A percentile compares a stretch with the other conserved stretches of the same genome.
Evolutionary conservation across 768 basidiomycete genomes (phyloP).

Genomic region (Agaricus subrufescens): DNA sequence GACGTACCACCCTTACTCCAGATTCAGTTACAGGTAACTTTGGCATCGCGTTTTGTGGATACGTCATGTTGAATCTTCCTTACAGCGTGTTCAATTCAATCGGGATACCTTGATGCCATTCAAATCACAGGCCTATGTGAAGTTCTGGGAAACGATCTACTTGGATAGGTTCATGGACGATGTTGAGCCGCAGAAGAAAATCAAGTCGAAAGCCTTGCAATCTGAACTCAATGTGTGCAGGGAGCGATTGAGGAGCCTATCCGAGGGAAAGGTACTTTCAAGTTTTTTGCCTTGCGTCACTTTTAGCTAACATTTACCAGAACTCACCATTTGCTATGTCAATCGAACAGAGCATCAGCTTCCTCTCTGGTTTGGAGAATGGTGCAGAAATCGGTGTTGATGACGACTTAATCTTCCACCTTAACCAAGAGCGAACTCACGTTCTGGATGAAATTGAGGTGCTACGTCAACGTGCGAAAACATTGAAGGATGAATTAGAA

Average conservation of each 20-base stretch:
- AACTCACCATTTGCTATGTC: constrained; percentile 55
- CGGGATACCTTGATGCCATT: constrained; percentile 86
- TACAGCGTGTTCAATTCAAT: constrained; percentile 90
- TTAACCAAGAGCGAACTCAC: constrained; percentile 49
- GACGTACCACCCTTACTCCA: constrained; percentile 89
- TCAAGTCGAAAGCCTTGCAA: constrained; percentile 66
- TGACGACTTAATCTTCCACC: constrained; percentile 44
- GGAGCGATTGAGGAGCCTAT: constrained; percentile 62
- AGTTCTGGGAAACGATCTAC: constrained; percentile 80
- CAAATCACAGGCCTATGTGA: constrained; percentile 95
- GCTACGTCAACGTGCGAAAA: constrained; percentile 42
- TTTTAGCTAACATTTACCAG: constrained; percentile 29
- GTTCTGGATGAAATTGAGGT: constrained; percentile 54
- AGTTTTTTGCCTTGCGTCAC: background rate
- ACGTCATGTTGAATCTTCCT: constrained; percentile 9
- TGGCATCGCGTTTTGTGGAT: background rate
- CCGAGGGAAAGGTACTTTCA: constrained; percentile 61
- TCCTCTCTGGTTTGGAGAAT: constrained; percentile 46
- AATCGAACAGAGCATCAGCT: constrained; percentile 51
- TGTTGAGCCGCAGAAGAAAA: constrained; percentile 67
- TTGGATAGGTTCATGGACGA: constrained; percentile 91
- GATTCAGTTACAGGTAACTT: constrained; percentile 84
- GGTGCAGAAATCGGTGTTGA: constrained; percentile 50
- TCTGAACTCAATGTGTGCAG: constrained; percentile 57
- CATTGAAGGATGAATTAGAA: constrained; percentile 69